Evolutionary conservation across 306 rosid species (phyloP).

Genomic region (Cucurbita moschata): DNA sequence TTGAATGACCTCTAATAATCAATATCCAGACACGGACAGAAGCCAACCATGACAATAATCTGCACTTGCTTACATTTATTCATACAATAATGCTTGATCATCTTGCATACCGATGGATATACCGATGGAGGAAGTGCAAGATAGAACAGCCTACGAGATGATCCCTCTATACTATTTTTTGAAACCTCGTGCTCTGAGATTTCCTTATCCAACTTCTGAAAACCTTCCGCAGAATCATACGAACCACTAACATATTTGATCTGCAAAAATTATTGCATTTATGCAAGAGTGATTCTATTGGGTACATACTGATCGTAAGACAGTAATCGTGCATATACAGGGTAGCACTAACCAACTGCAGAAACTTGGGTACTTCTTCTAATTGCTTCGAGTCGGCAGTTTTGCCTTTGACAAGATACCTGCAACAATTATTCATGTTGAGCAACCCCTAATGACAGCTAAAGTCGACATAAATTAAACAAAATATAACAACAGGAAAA

Average conservation of each 20-base stretch:
- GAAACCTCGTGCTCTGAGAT: conserved; percentile 50
- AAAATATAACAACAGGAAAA: not conserved
- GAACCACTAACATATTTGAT: conserved; percentile 80
- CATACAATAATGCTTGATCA: conserved; percentile 71
- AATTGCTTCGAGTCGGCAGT: conserved; percentile 32
- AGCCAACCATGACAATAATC: not conserved
- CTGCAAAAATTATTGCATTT: conserved; percentile 25
- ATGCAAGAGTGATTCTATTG: not conserved
- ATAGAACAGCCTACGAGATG: conserved; percentile 81
- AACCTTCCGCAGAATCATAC: conserved; percentile 68
- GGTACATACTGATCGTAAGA: not conserved
- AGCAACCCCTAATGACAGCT: conserved; percentile 4
- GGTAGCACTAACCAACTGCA: conserved; percentile 62
- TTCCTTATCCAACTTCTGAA: conserved; percentile 64
- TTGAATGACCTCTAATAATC: not conserved
- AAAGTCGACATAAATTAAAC: not conserved
- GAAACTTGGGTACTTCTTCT: conserved; percentile 43
- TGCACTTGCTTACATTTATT: conserved; percentile 50
- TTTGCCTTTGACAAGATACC: conserved; percentile 54
- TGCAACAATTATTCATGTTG: conserved; percentile 28
- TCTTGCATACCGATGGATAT: conserved; percentile 86
- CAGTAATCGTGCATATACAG: conserved; percentile 1
- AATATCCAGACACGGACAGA: not conserved
- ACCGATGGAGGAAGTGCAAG: conserved; percentile 98
- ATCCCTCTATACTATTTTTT: conserved; percentile 44